Percentiles rank a stretch among this genome's conserved stretches.
Evolutionary conservation across 169 alveolate genomes (phyloP).

Genomic region (Plasmodium yoelii): DNA sequence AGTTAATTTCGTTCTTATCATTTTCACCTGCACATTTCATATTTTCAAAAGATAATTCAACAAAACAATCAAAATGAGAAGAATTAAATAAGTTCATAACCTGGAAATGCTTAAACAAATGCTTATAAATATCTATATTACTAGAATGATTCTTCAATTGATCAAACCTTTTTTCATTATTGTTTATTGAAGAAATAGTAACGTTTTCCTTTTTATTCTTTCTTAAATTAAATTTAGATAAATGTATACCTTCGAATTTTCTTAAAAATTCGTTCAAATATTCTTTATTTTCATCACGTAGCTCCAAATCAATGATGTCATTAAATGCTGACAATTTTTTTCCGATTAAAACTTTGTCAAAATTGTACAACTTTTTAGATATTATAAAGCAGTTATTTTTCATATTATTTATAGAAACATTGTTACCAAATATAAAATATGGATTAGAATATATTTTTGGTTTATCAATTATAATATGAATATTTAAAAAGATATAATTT

Average conservation of each 20-base stretch:
- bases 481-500: conserved; percentile 37
- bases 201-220: not conserved
- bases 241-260: conserved; percentile 27
- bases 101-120: conserved; percentile 52
- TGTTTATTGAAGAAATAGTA: not conserved
- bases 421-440: conserved; percentile 56
- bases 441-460: conserved; percentile 70
- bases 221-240: conserved; percentile 14
- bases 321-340: conserved; percentile 21
- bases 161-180: not conserved
- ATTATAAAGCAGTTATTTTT: conserved; percentile 33
- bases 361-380: conserved; percentile 27
- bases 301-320: conserved; percentile 19
- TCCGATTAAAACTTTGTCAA: conserved; percentile 63
- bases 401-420: conserved; percentile 26
- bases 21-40: not conserved
- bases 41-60: conserved; percentile 60
- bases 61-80: conserved; percentile 53
- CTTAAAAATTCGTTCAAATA: conserved; percentile 20
- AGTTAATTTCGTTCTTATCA: not conserved
- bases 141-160: conserved; percentile 9
- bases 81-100: conserved; percentile 49
- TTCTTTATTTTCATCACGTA: conserved; percentile 42
- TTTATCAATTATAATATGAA: conserved; percentile 50
- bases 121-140: conserved; percentile 27